Evolutionary conservation across 345 rosid genomes (phyloP).

Genomic region (Syzygium jambos): DNA sequence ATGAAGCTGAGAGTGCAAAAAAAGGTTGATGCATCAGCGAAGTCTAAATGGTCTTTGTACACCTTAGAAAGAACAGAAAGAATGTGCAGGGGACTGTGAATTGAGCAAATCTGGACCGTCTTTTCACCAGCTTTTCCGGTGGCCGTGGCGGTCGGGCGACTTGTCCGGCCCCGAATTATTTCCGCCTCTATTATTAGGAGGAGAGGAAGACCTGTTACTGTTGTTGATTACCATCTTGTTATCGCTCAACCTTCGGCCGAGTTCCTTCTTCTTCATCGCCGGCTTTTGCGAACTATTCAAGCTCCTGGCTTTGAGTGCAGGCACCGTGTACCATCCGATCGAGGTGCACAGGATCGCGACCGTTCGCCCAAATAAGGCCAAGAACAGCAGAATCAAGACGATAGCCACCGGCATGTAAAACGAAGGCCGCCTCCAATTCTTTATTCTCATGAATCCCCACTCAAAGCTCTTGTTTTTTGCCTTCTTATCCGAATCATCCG

Average conservation of each 20-base stretch:
- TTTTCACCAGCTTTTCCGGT: slow-evolving; percentile 21
- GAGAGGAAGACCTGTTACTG: slow-evolving; percentile 10
- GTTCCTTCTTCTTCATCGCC: slow-evolving; percentile 28
- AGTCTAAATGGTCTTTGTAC: background rate
- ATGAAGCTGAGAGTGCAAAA: background rate
- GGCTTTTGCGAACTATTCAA: slow-evolving; percentile 1
- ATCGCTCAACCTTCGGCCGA: slow-evolving; percentile 35
- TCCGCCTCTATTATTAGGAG: background rate
- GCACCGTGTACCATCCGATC: slow-evolving; percentile 62
- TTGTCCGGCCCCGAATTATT: background rate
- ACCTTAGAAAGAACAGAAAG: background rate
- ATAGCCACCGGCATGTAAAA: slow-evolving; percentile 42
- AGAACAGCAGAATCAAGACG: slow-evolving; percentile 44
- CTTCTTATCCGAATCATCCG: background rate
- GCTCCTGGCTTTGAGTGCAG: slow-evolving; percentile 24
- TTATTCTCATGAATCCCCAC: background rate
- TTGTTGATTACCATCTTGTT: slow-evolving; percentile 1
- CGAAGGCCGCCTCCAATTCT: slow-evolving; percentile 33
- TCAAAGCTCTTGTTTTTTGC: background rate
- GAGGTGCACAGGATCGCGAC: slow-evolving; percentile 51
- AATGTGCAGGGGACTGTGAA: background rate
- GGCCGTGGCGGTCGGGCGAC: slow-evolving; percentile 6
- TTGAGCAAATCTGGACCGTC: background rate
- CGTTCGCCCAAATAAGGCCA: slow-evolving; percentile 57
- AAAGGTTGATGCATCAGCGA: background rate